These are phyloP conservation scores for Triticum timopheevii DNA, from an alignment of 176 grass and related monocot genomes.

Conservation along the genomic window DNA sequence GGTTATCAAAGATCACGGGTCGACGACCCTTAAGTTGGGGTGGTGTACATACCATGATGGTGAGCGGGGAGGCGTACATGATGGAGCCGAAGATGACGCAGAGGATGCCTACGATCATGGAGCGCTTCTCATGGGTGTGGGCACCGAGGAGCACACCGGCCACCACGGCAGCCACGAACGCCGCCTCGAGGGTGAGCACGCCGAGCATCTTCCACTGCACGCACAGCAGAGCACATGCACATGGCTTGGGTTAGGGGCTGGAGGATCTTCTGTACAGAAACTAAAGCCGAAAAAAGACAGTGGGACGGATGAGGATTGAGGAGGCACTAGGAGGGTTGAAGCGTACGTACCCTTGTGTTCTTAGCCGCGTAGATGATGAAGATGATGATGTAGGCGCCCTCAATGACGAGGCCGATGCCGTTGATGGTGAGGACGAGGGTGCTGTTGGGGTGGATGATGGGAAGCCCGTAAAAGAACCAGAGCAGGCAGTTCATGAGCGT, in stretches of 20 bases:
- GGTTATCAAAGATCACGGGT: too few species aligned
- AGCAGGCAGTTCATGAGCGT: constrained; percentile 76
- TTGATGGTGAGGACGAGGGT: constrained; percentile 60
- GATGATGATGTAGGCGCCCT: constrained; percentile 48
- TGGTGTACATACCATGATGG: constrained; percentile 53
- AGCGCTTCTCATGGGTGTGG: constrained; percentile 44
- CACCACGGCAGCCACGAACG: constrained; percentile 39
- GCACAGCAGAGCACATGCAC: too few species aligned
- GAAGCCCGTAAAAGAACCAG: constrained; percentile 71
- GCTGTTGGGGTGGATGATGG: constrained; percentile 50
- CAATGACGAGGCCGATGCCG: constrained; percentile 39
- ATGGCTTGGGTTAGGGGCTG: too few species aligned
- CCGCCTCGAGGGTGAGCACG: constrained; percentile 38
- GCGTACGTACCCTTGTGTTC: too few species aligned
- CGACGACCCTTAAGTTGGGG: too few species aligned
- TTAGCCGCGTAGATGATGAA: constrained; percentile 39
- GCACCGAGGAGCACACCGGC: constrained; percentile 42
- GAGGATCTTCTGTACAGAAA: too few species aligned
- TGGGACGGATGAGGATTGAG: too few species aligned
- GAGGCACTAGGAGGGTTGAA: too few species aligned
- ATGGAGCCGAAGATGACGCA: background rate
- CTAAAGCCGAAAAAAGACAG: too few species aligned
- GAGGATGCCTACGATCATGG: constrained; percentile 52
- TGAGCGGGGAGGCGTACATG: constrained; percentile 71
- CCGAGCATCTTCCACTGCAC: constrained; percentile 28